Evolutionary conservation across 176 grass and related monocot species (phyloP), one percentile per base, ranked within the genome.

Genomic region (Cenchrus fungigraminus): DNA sequence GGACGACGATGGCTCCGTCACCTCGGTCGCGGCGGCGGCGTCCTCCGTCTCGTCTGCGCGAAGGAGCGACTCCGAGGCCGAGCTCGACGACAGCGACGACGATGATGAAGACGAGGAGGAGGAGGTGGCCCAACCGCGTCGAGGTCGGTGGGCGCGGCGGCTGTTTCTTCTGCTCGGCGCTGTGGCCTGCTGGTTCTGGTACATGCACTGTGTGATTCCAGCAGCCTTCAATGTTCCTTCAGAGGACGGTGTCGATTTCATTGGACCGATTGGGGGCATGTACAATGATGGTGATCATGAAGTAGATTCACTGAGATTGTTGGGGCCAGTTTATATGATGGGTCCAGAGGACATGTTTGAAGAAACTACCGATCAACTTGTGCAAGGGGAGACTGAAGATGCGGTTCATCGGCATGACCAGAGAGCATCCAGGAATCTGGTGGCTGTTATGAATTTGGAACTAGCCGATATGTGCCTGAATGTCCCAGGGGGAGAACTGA

Each of bases 401-500:
- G 58, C 12, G 0, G 43, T 59, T 43, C 55, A 2, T 51, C 43
- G n/a, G 73, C 32, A 49, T 47, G 65, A 61, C 7, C 65, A 10
- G 1, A 70, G 57, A 77, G 56, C 37, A 65, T 65, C 63, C 14
- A 72, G 29, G 11, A 83, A 83, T 2, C 50, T 79, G 20, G 82
- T 83, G 73, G 50, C 66, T 67, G 62, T 67, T 73, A n/a, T 59
- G 79, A 51, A 40, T 40, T 40, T 90, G 58, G 79, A 84, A 0
- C 1, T 83, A 46, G 28, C 74, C 68, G 73, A 83, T 74, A 4
- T 37, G 9, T 90, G 88, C 68, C 59, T 69, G 0, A 3, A 77
- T 68, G 88, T 68, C 79, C 42, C 43, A 4, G 17, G 83, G 6
- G 84, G 79, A 68, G 79, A 83, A 83, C 43, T 73, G 20, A 32